Base-by-base conservation (phyloP, 345 rosid species). In the Mangifera indica region DNA sequence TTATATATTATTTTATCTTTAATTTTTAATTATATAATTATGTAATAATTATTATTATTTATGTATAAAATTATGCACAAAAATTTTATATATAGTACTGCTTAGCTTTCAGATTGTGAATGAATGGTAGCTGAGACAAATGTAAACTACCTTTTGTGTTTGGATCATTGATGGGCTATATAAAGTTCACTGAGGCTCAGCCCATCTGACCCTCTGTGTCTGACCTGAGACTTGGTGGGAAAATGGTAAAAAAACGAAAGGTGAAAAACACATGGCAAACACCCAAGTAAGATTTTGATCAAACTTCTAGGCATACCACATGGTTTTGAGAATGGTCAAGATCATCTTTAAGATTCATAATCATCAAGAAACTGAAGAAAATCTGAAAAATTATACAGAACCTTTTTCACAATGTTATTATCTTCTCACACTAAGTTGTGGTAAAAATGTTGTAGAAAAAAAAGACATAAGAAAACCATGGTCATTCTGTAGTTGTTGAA, bases 381-480 rank as follows among this genome's bases (percentile, higher is more conserved):
- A n/a, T 10, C 40, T 15, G n/a, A 56, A 21, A 67, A 40, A 14
- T 55, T 22, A 17, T 10, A 40, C 21, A 55, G 3, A 24, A 3
- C 48, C 42, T 49, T 49, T 49, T 49, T 1, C 20, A 49, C 15
- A 49, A 15, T 49, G n/a, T 49, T 14, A 6, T 37, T 49, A 49
- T 49, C 53, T 3, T 17, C 53, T 12, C n/a, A 49, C 32, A 12
- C 60, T 37, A 68, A 52, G 45, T 52, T 40, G 20, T 48, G 69
- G 65, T 44, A 34, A 49, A 62, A 48, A 63, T 71, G 65, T 24
- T 69, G 69, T 48, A 68, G 59, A 29, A 80, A 18, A 44, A 26
- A 71, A 63, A 72, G 29, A 72, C 61, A 63, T 7, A 82, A 21
- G 63, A 70, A 67, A 72, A 66, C 58, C 6, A 72, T 17, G 25